Evolutionary conservation across 2,329 filamentous ascomycete species (phyloP).

Genomic region (Claviceps sp.): DNA sequence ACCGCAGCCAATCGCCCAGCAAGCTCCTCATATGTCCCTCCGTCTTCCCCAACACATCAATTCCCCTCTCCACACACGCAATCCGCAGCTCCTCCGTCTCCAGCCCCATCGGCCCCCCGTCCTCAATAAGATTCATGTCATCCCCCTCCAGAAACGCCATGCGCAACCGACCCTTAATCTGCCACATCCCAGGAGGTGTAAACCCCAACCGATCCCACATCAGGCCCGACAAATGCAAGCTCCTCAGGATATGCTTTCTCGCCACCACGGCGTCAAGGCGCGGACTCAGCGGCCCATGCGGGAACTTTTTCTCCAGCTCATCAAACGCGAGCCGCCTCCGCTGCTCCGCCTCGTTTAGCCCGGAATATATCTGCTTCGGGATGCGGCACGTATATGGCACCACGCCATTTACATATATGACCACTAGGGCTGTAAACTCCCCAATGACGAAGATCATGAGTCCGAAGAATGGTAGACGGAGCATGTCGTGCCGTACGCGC

Average conservation of each 20-base stretch:
- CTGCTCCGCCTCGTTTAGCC: slow-evolving; percentile 41
- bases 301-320: slow-evolving; percentile 20
- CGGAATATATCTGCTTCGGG: slow-evolving; percentile 53
- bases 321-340: slow-evolving; percentile 37
- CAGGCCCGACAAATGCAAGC: slow-evolving; percentile 29
- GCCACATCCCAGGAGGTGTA: slow-evolving; percentile 37
- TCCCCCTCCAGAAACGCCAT: slow-evolving; percentile 56
- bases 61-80: slow-evolving; percentile 58
- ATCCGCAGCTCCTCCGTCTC: slow-evolving; percentile 51
- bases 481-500: slow-evolving; percentile 57
- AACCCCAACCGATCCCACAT: slow-evolving; percentile 38
- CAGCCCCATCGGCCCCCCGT: slow-evolving; percentile 45
- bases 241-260: slow-evolving; percentile 26
- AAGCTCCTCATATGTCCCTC: slow-evolving; percentile 40
- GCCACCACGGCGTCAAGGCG: slow-evolving; percentile 17
- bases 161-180: slow-evolving; percentile 35
- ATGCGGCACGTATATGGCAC: slow-evolving; percentile 77
- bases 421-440: slow-evolving; percentile 73
- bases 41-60: slow-evolving; percentile 41
- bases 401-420: slow-evolving; percentile 54
- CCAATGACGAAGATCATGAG: slow-evolving; percentile 66
- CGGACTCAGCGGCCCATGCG: slow-evolving; percentile 23
- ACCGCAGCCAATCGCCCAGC: slow-evolving; percentile 34
- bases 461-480: slow-evolving; percentile 67
- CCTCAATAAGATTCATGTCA: slow-evolving; percentile 51